Percentiles rank a stretch among this genome's conserved stretches.
phyloP scores from a whole-genome alignment of 2,329 filamentous ascomycete genomes.

The Stenocarpella maydis region DNA sequence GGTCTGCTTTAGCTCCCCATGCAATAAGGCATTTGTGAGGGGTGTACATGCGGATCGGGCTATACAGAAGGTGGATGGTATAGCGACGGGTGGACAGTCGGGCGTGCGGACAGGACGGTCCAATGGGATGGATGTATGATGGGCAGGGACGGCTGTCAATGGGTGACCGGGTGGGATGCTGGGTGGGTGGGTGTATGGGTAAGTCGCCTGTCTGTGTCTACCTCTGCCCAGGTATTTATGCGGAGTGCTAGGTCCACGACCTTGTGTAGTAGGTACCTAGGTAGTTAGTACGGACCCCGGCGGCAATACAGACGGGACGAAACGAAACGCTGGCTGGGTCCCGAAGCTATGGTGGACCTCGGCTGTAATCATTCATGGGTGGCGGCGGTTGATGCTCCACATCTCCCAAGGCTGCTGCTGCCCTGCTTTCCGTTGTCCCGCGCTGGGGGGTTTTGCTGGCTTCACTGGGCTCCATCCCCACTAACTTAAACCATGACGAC shows the following conservation, averaged over 20 bases:
- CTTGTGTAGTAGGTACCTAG: too few relatives aligned
- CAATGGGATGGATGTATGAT: background rate
- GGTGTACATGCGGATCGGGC: background rate
- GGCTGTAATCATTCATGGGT: background rate
- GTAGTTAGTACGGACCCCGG: background rate
- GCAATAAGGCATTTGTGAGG: conserved; percentile 16
- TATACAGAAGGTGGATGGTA: background rate
- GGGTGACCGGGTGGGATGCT: too few relatives aligned
- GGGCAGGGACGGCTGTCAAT: background rate
- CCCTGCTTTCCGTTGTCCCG: conserved; percentile 28
- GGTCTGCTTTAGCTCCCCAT: background rate
- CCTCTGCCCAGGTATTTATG: too few relatives aligned
- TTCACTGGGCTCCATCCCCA: conserved; percentile 5
- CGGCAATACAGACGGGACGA: background rate
- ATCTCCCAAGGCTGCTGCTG: background rate
- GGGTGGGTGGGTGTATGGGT: background rate
- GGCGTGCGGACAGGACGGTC: too few relatives aligned
- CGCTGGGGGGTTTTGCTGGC: background rate
- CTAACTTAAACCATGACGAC: conserved; percentile 31
- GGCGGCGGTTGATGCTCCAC: conserved; percentile 27
- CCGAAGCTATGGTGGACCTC: conserved; percentile 13
- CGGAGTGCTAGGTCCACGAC: too few relatives aligned
- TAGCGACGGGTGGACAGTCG: too few relatives aligned
- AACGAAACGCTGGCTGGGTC: conserved; percentile 8
- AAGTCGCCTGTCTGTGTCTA: background rate